Evolutionary conservation across 306 rosid species (phyloP), one percentile per base, ranked within the genome.

Genomic region (Cucumis melo): DNA sequence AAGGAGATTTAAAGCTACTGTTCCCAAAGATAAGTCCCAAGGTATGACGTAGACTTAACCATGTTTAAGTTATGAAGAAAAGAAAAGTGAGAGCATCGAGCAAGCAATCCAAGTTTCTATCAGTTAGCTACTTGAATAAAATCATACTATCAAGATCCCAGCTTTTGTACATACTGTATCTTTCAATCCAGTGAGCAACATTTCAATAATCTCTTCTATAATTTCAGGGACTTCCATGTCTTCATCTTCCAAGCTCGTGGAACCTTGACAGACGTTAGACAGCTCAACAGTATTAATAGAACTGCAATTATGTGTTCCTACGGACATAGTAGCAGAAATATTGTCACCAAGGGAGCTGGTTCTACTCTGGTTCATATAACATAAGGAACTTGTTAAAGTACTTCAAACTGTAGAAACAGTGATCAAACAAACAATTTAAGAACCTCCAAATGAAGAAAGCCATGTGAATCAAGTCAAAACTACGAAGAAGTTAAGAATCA

Each of bases 151-250:
- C 79, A 61, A 83, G 67, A 77, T 80, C 86, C 82, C 85, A 83
- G 83, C 86, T 87, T 77, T 79, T 74, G 54, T 75, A 85, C 93
- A 83, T 89, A 94, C 98, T 93, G 91, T 90, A 80, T 94, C 97
- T 89, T 86, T 87, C 89, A 94, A 83, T 76, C 98, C 98, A 74
- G 89, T 85, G 48, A 94, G 88, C 82, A 91, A 76, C 91, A 86
- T 87, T 89, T 94, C 98, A 84, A 94, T 90, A 78, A 94, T 94
- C 91, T 94, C 98, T 86, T 94, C 98, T 67, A 94, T 84, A 64
- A 89, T 78, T 82, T 90, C 99, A 65, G 97, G 96, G 81, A 94
- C 90, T 74, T 90, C 99, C 91, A 92, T 89, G 75, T 89, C 96
- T 81, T 92, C 98, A 51, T 93, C 89, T 82, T 87, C 87, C 59